Conservation (phyloP, 768 basidiomycete species). For the Rhizopogon vesiculosus region DNA sequence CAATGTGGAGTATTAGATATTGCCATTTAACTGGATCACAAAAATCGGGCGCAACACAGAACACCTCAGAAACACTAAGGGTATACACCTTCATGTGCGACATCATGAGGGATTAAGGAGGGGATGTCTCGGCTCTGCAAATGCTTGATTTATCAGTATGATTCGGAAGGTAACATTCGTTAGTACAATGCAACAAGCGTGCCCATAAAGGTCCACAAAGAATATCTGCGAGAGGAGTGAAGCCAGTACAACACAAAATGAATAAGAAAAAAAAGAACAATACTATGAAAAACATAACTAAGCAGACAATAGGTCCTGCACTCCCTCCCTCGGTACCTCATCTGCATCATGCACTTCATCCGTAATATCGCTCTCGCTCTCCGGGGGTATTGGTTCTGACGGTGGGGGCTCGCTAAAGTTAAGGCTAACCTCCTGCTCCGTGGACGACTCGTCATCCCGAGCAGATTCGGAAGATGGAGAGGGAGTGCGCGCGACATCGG, state of each 20-base stretch:
- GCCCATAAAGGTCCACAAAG: too few species aligned
- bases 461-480: background rate
- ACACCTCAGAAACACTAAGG: too few species aligned
- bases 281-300: background rate
- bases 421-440: constrained; percentile 7
- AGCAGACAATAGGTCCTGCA: background rate
- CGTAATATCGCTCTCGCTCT: constrained; percentile 31
- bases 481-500: background rate
- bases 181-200: too few species aligned
- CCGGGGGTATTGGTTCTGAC: constrained; percentile 27
- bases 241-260: background rate
- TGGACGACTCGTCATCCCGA: background rate
- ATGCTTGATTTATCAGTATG: too few species aligned
- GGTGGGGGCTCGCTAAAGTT: constrained; percentile 26
- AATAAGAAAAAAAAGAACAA: background rate
- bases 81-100: too few species aligned
- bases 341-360: constrained; percentile 22
- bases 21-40: too few species aligned
- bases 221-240: background rate
- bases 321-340: constrained; percentile 15
- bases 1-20: too few species aligned
- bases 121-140: too few species aligned
- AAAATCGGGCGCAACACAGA: too few species aligned
- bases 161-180: too few species aligned
- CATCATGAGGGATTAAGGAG: too few species aligned